Evolutionary conservation across 2,329 filamentous ascomycete species (phyloP), one percentile per base, ranked within the genome.

Genomic region (Aspergillus neoniger): DNA sequence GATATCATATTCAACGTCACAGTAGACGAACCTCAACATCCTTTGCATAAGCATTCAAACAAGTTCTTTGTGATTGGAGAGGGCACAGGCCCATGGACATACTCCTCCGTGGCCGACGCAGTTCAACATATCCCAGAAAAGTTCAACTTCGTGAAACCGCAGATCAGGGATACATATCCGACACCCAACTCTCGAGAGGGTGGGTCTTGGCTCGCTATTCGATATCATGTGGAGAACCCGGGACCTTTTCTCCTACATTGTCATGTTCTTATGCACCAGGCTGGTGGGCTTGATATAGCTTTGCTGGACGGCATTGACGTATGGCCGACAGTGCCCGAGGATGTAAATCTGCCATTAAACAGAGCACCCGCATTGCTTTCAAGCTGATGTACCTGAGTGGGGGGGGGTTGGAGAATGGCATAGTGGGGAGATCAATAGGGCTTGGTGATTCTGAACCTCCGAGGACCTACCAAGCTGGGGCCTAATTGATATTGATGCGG

Each of bases 181-280:
- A 77, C 76, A 1, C 39, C 60, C 8, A 65, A 65, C n/a, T 62
- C 65, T 7, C 58, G 58, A 14, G 70, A 68, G 0, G 50, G 30
- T n/a, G 70, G 74, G 2, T 67, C 65, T 4, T 83, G 80, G 80
- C 68, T 80, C 44, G 79, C 75, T 0, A 63, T 82, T n/a, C 62
- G 80, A 39, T 84, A 83, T 60, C 75, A 80, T 50, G 78, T 79
- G 1, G 69, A 74, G 0, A 81, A 80, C 56, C 79, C 81, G 0
- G 81, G 81, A 0, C 75, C 80, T 0, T 83, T 76, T 58, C 66
- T 84, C 49, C 62, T 84, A 44, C 81, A 84, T 68, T 84, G 82
- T 60, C 81, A 84, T 66, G 78, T 83, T 19, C 73, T 81, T 63
- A 76, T 74, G 6, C 81, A 84, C 70, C 65, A 82, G 47, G 70